Base-by-base conservation (phyloP, 805 yeast genomes). In the Candida yuanshanica region DNA sequence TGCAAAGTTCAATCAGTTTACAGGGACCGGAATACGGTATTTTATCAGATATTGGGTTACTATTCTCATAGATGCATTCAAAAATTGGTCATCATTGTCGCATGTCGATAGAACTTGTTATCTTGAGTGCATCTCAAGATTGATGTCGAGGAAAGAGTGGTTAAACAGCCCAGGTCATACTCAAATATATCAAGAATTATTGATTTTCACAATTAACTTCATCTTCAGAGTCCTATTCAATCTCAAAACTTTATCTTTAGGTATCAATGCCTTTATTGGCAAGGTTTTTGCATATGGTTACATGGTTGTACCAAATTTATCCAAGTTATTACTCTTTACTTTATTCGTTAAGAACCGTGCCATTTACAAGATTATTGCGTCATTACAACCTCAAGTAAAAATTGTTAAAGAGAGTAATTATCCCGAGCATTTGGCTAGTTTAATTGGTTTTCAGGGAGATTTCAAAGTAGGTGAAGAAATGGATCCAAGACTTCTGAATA, bases 211-310 rank as follows among this genome's bases (percentile, higher is more conserved):
- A 4, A 12, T 45, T 5, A 38, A 33, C 16, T 25, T 39, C 24
- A 43, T 45, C 24, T 52, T 45, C 38, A 45, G 36, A 12, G 43
- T 33, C 16, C 31, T 52, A 20, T 38, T 53, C 20, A 39, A 43
- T 12, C 17, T 50, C 36, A 53, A 53, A 38, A 41, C 42, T 2
- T 17, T 42, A 6, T 42, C 58, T 3, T 34, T 50, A 2, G 37
- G 49, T 5, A 21, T 52, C 10, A 52, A 44, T 35, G 55, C 84
- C 2, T 79, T 80, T 46, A 65, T 76, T 20, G 86, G 86, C 1
- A 81, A 81, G 56, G 67, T 77, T 2, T 78, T 79, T 60, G 81
- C 83, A 1, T 70, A 70, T 51, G 53, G 75, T 11, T 80, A 70
- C 45, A 69, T 74, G 50, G 56, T 68, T 40, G 51, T 80, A 4